Evolutionary conservation across 345 rosid genomes (phyloP), one percentile per base, ranked within the genome.

Genomic region (Citrus reticulata): DNA sequence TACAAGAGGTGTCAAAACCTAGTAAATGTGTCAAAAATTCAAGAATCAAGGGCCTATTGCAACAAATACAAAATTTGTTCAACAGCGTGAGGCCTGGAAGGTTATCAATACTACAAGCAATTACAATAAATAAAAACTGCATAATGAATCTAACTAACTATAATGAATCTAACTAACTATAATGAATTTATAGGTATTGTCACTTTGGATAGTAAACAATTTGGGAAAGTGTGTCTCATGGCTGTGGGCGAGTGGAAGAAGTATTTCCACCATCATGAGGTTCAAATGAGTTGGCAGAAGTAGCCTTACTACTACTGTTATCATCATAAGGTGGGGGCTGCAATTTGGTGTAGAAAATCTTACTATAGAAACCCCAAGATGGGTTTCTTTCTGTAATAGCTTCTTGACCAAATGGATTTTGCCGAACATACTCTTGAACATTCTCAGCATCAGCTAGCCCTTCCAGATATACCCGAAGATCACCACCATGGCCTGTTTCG

Each of bases 331-430:
- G 20, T 5, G 13, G 66, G 40, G 22, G 66, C 30, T 22, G 20
- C 5, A 29, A 51, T 7, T 16, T 35, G 54, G 81, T 60, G 34
- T 1, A 49, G 27, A 89, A 17, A 77, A 91, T 78, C 81, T 81
- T 87, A 4, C 83, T 70, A 75, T 93, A 92, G 78, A 82, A 92
- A 46, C 76, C 79, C 96, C 97, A 93, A 24, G 84, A 83, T 19
- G 89, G 80, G 39, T 85, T 78, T 37, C 89, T 72, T 82, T 87
- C 83, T 11, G 95, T 88, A 54, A 95, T 91, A 9, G 93, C 85
- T 54, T 78, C 74, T 83, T 96, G 95, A 70, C 99, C 99, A 72
- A 89, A 89, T 65, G 97, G 97, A 84, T 96, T 89, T 79, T 88
- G 82, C 24, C 79, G 82, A 55, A 94, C 89, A 77, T 79, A 94